Evolutionary conservation across 176 grass and related monocot genomes (phyloP).

Genomic region (Hsuehochloa calcarea): DNA sequence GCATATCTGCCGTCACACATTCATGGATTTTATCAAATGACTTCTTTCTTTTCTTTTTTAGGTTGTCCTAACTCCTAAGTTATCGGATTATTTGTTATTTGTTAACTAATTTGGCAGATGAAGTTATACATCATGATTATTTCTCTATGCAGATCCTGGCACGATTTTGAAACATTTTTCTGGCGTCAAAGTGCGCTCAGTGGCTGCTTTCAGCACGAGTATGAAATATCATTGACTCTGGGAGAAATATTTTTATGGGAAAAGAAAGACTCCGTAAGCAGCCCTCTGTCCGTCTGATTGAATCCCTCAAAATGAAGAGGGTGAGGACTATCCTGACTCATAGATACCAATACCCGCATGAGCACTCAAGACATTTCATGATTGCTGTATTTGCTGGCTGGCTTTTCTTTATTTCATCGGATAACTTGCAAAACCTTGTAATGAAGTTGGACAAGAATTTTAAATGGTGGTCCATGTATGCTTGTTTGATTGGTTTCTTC

Average conservation of each 20-base stretch:
- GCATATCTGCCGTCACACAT: neutral
- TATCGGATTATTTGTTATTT: neutral
- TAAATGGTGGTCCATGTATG: slow-evolving; percentile 99
- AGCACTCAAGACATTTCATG: slow-evolving; percentile 89
- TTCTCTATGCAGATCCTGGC: slow-evolving; percentile 28
- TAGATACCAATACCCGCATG: slow-evolving; percentile 80
- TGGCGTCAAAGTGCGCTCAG: neutral
- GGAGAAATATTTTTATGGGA: slow-evolving; percentile 35
- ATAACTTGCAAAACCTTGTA: slow-evolving; percentile 87
- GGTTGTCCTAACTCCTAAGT: neutral
- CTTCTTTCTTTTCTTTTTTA: neutral
- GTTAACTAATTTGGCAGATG: neutral
- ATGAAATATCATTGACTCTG: slow-evolving; percentile 25
- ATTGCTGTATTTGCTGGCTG: slow-evolving; percentile 76
- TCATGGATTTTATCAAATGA: neutral
- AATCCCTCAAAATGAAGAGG: slow-evolving; percentile 81
- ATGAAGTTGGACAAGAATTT: slow-evolving; percentile 97
- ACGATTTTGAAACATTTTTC: slow-evolving; percentile 15
- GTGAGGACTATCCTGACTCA: slow-evolving; percentile 82
- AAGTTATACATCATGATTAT: neutral
- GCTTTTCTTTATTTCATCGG: slow-evolving; percentile 88
- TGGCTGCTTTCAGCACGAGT: neutral
- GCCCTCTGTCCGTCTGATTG: slow-evolving; percentile 66
- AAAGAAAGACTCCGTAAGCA: slow-evolving; percentile 50
- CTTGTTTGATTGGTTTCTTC: slow-evolving; percentile 94